phyloP scores from a whole-genome alignment of 345 rosid species.

The Sonneratia alba region DNA sequence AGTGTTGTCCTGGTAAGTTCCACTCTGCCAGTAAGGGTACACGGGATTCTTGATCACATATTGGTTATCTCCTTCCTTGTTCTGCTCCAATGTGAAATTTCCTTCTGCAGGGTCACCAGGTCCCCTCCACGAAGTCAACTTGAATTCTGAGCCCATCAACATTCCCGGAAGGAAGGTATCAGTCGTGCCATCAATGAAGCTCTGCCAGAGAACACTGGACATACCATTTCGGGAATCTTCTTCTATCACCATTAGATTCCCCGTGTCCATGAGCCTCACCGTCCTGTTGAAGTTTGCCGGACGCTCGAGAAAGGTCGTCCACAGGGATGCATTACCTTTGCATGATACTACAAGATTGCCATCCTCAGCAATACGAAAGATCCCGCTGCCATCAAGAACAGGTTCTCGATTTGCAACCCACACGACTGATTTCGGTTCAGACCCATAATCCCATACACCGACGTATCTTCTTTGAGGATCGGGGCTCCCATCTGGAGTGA shows the following conservation, averaged over 20 bases:
- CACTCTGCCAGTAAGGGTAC: slow-evolving; percentile 8
- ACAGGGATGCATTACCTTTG: slow-evolving; percentile 11
- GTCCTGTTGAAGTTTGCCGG: slow-evolving; percentile 4
- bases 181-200: slow-evolving; percentile 26
- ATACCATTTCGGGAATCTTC: neutral
- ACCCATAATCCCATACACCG: slow-evolving; percentile 33
- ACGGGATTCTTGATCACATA: fast-evolving
- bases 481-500: slow-evolving; percentile 2
- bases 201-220: slow-evolving; percentile 23
- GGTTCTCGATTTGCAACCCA: slow-evolving; percentile 46
- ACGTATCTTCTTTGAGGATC: slow-evolving; percentile 18
- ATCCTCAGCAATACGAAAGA: slow-evolving; percentile 13
- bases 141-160: slow-evolving; percentile 19
- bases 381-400: slow-evolving; percentile 5
- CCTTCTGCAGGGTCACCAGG: slow-evolving; percentile 41
- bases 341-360: slow-evolving; percentile 21
- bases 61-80: neutral
- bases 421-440: slow-evolving; percentile 19
- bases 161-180: slow-evolving; percentile 51
- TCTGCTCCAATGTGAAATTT: slow-evolving; percentile 17
- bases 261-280: slow-evolving; percentile 25
- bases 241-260: slow-evolving; percentile 26
- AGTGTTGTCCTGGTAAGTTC: neutral
- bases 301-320: slow-evolving; percentile 11
- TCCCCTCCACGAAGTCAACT: slow-evolving; percentile 41